Conservation (phyloP, 768 basidiomycete genomes). For the Cyclocybe cylindracea region DNA sequence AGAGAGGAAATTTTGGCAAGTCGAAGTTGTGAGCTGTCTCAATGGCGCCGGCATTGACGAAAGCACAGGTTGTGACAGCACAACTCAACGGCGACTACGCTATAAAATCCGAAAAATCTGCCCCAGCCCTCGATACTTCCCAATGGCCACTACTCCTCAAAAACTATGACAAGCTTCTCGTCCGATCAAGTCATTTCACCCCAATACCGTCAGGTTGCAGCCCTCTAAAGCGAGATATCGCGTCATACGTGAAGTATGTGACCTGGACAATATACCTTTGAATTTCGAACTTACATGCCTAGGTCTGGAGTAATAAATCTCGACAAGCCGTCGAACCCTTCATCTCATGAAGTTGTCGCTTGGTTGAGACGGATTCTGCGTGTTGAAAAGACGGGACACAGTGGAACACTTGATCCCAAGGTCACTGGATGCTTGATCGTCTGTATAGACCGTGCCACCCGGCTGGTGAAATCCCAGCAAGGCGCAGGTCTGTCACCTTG, state of each 20-base stretch:
- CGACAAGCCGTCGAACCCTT: conserved; percentile 99
- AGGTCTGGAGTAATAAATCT: conserved; percentile 99
- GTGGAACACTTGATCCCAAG: conserved; percentile 97
- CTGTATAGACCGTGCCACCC: conserved; percentile 97
- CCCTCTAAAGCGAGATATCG: conserved; percentile 93
- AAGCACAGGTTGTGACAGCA: conserved; percentile 71
- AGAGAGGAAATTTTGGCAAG: conserved; percentile 8
- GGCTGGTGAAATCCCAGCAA: conserved; percentile 97
- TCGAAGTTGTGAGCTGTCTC: conserved; percentile 10
- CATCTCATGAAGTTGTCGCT: conserved; percentile 98
- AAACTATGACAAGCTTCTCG: conserved; percentile 97
- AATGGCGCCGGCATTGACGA: conserved; percentile 55
- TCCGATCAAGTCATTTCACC: conserved; percentile 96
- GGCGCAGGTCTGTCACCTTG: conserved; percentile 70
- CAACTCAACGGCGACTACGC: conserved; percentile 76
- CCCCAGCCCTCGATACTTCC: conserved; percentile 88
- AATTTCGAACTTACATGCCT: conserved; percentile 10
- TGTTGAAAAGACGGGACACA: conserved; percentile 98
- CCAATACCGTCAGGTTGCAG: conserved; percentile 94
- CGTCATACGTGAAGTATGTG: conserved; percentile 83
- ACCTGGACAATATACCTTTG: not conserved
- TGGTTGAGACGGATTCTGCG: conserved; percentile 97
- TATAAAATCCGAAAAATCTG: conserved; percentile 75
- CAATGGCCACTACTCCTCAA: conserved; percentile 98
- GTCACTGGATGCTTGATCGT: conserved; percentile 99